These are phyloP conservation scores for Fusarium sambucinum DNA, from an alignment of 2,329 filamentous ascomycete species.

Conservation along the genomic window DNA sequence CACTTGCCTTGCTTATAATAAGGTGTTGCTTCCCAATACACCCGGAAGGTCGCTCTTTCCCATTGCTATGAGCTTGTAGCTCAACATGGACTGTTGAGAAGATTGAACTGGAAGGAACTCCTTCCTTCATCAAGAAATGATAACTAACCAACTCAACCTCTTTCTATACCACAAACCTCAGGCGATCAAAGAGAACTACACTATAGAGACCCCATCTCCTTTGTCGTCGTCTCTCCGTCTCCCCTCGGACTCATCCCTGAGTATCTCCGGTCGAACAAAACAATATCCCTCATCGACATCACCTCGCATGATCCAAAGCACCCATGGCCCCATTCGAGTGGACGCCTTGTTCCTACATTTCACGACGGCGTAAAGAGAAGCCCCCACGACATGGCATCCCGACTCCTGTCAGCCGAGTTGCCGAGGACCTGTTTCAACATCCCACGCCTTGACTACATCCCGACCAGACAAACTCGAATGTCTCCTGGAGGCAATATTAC, in stretches of 20 bases:
- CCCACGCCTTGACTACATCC: constrained; percentile 25
- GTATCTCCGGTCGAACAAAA: constrained; percentile 1
- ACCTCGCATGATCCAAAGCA: constrained; percentile 18
- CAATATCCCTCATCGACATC: constrained; percentile 36
- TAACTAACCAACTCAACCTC: not conserved
- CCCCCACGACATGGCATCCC: constrained; percentile 34
- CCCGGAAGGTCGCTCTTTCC: not conserved
- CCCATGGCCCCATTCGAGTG: constrained; percentile 37
- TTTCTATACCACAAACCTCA: not conserved
- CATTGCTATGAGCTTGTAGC: not conserved
- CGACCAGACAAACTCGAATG: not conserved
- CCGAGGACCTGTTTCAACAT: constrained; percentile 21
- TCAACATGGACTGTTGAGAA: not conserved
- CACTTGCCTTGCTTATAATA: not conserved
- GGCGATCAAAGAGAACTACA: not conserved
- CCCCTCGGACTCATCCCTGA: not conserved
- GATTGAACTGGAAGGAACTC: not conserved
- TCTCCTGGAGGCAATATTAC: not conserved
- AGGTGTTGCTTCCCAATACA: not conserved
- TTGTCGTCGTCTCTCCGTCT: constrained; percentile 8
- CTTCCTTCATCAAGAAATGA: not conserved
- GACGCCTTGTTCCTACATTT: constrained; percentile 22
- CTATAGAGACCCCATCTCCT: not conserved
- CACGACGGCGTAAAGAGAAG: constrained; percentile 28
- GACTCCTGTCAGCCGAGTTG: constrained; percentile 22